Evolutionary conservation across 495 filamentous ascomycete species (phyloP).

Genomic region (Rhizodiscina lignyota): DNA sequence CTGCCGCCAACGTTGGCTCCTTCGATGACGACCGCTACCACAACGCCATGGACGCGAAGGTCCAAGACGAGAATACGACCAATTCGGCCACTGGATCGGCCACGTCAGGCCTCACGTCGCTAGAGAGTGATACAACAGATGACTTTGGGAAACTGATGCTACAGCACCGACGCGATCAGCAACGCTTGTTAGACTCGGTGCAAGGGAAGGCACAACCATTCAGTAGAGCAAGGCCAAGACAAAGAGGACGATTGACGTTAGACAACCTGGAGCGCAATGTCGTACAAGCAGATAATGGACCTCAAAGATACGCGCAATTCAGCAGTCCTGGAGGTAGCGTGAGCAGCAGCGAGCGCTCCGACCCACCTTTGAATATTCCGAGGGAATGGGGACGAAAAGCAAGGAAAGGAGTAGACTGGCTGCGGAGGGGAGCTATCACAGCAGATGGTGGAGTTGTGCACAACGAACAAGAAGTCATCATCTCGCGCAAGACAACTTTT

Average conservation of each 20-base stretch:
- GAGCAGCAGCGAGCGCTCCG: constrained; percentile 21
- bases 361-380: constrained; percentile 38
- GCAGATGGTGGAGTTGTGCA: constrained; percentile 16
- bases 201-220: too few relatives aligned
- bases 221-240: too few relatives aligned
- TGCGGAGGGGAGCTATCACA: constrained; percentile 23
- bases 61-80: background rate
- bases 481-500: constrained; percentile 7
- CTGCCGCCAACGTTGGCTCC: background rate
- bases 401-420: constrained; percentile 34
- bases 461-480: constrained; percentile 13
- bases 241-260: too few relatives aligned
- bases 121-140: constrained; percentile 1
- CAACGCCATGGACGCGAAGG: too few relatives aligned
- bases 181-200: too few relatives aligned
- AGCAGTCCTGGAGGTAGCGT: constrained; percentile 13
- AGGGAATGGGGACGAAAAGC: constrained; percentile 41
- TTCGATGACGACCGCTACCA: background rate
- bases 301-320: too few relatives aligned
- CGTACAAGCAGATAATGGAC: too few relatives aligned
- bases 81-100: background rate
- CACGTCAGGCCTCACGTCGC: background rate
- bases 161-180: too few relatives aligned
- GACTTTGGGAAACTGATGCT: constrained; percentile 1
- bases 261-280: too few relatives aligned